Evolutionary conservation across 1,284 basidiomycete genomes (phyloP), one percentile per base, ranked within the genome.

Genomic region (Grifola frondosa): DNA sequence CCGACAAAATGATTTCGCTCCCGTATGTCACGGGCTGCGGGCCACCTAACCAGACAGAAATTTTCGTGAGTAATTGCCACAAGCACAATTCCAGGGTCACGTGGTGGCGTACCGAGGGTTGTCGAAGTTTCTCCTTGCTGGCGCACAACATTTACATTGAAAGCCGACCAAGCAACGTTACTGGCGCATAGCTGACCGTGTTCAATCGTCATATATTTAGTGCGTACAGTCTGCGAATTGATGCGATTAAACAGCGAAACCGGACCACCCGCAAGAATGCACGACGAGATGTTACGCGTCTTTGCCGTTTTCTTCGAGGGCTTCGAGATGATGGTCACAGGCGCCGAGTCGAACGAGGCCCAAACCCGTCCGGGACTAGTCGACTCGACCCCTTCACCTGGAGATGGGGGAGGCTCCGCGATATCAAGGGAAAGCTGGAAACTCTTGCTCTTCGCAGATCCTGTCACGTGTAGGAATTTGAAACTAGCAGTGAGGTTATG

Each of bases 271-370:
- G 84, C 85, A 42, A 92, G 79, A 59, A 97, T 90, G 68, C 93
- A 95, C 13, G 89, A 93, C 9, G 89, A 84, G 59, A 94, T 89
- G 61, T 93, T 94, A 60, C 93, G 84, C 50, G 94, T 94, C 71
- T 96, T 96, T 46, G 91, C 91, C 1, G 93, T 96, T 77, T 96
- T 96, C 75, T 95, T 93, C 35, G 92, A 95, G 22, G 94, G 94
- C 67, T 97, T 97, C 58, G 94, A 97, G 61, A 97, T 95, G 69
- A 97, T 92, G 31, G 88, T 86, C 56, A 97, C 87, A 35, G 91
- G 90, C 30, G 89, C 84, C 20, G 91, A 97, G 63, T 91, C 82
- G 71, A 97, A 94, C 20, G 88, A 84, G 6, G 90, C 91, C 92
- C 93, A 97, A 37, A 86, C 66, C 46, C 87, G 84, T 52, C 83